These are phyloP conservation scores for Elsinoe australis DNA, from an alignment of 2,329 filamentous ascomycete genomes.

Conservation along the genomic window DNA sequence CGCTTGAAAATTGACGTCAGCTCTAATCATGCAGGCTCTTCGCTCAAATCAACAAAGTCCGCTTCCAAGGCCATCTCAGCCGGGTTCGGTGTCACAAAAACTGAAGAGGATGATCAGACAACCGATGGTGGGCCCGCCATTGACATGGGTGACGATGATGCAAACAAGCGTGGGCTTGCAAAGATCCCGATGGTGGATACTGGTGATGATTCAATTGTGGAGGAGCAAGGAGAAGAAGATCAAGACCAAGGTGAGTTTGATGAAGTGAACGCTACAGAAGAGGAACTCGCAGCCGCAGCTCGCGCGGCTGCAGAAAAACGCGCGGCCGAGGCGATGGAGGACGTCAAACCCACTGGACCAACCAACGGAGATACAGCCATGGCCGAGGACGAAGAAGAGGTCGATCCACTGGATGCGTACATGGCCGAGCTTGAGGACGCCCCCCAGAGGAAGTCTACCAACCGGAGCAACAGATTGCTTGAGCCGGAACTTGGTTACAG, in stretches of 20 bases:
- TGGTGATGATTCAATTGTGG: conserved; percentile 36
- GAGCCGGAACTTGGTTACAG: conserved; percentile 83
- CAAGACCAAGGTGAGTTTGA: conserved; percentile 39
- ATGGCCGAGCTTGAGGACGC: conserved; percentile 63
- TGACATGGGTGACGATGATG: conserved; percentile 82
- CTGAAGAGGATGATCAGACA: conserved; percentile 51
- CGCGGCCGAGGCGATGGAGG: conserved; percentile 45
- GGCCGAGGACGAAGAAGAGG: conserved; percentile 54
- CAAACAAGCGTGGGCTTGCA: conserved; percentile 77
- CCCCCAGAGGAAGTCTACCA: conserved; percentile 32
- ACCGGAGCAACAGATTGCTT: conserved; percentile 35
- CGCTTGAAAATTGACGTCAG: neutral
- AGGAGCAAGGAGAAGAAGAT: conserved; percentile 46
- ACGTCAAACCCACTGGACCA: conserved; percentile 35
- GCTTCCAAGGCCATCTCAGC: conserved; percentile 59
- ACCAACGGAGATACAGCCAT: conserved; percentile 34
- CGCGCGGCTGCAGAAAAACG: conserved; percentile 74
- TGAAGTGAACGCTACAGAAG: conserved; percentile 61
- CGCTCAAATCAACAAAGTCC: conserved; percentile 56
- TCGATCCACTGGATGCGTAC: conserved; percentile 93
- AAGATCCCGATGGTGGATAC: conserved; percentile 73
- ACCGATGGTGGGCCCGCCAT: conserved; percentile 57
- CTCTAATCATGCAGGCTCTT: conserved; percentile 25
- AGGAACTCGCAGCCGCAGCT: conserved; percentile 74
- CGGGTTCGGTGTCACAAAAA: conserved; percentile 74